Evolutionary conservation across 2,329 filamentous ascomycete species (phyloP), one percentile per base, ranked within the genome.

Genomic region (Truncatella angustata): DNA sequence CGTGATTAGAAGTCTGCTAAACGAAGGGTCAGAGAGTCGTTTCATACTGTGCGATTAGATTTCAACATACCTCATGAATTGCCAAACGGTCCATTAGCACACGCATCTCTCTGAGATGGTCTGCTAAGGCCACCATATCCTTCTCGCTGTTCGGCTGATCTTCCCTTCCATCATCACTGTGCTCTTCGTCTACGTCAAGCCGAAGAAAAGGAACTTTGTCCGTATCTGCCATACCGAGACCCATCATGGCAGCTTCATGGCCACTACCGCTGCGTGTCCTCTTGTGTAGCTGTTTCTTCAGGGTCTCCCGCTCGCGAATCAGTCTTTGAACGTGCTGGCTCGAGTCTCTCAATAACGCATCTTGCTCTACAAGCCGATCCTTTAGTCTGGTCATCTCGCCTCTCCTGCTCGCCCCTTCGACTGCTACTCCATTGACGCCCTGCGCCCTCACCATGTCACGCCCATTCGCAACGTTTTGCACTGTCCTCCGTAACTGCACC

Each of bases 321-420:
- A 59, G 52, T 12, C 50, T 51, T 24, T 50, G 51, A 5, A 56
- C 42, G 28, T 59, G 48, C 23, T 49, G 49, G 30, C 32, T 57
- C 23, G 50, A 54, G 28, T 54, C 53, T 16, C 50, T 51, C 16
- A 59, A 37, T 37, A 57, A 37, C 4, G 50, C 52, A 49, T 59
- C 57, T 49, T 59, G 55, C 48, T 59, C 57, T 21, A 57, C 49
- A n/a, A 59, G 24, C 3, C 56, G 43, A 30, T 58, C 54, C 49
- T 57, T 58, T 12, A 58, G 50, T 9, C 52, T 51, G 20, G 44
- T 50, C 21, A 54, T 34, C 47, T 56, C 54, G 10, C 23, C 48
- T 21, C 32, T 52, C 4, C 16, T 44, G 18, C 37, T 46, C 21
- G 21, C 21, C 10, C 16, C 48, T 14, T 9, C 43, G 21, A 5